These are phyloP conservation scores for Psilocybe tampanensis DNA, from an alignment of 768 basidiomycete genomes.

Conservation along the genomic window DNA sequence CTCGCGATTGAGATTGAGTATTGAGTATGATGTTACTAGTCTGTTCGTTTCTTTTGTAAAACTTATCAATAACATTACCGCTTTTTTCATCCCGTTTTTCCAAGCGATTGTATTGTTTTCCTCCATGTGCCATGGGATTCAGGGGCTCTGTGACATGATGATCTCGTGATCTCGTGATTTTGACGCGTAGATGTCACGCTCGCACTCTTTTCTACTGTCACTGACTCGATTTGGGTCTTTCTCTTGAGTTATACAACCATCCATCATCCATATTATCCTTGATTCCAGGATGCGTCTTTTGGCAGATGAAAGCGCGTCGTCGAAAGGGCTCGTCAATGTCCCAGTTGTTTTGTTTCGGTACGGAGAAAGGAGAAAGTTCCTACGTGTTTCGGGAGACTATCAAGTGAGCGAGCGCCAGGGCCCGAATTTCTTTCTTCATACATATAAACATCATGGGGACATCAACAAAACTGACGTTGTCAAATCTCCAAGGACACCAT, in stretches of 20 bases:
- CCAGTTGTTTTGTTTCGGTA: constrained; percentile 27
- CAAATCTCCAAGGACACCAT: constrained; percentile 25
- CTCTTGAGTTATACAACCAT: constrained; percentile 12
- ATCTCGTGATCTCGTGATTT: background rate
- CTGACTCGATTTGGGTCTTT: too few relatives aligned
- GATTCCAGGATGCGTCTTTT: constrained; percentile 14
- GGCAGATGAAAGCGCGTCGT: constrained; percentile 14
- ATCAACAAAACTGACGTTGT: too few relatives aligned
- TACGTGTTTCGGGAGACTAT: constrained; percentile 27
- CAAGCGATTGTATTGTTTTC: background rate
- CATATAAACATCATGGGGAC: too few relatives aligned
- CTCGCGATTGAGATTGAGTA: too few relatives aligned
- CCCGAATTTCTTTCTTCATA: background rate
- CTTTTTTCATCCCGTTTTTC: background rate
- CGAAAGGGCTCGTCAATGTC: constrained; percentile 21
- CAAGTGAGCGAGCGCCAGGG: constrained; percentile 14
- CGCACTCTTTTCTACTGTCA: background rate
- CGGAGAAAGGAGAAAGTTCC: constrained; percentile 23
- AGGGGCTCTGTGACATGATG: background rate
- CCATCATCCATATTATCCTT: constrained; percentile 17
- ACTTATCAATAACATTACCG: background rate
- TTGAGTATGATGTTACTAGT: background rate
- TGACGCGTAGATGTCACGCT: background rate
- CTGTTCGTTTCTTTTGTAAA: background rate
- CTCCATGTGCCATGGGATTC: too few relatives aligned